These are phyloP conservation scores for Agrostemma githago DNA, from an alignment of 148 eudicot genomes.

Conservation along the genomic window DNA sequence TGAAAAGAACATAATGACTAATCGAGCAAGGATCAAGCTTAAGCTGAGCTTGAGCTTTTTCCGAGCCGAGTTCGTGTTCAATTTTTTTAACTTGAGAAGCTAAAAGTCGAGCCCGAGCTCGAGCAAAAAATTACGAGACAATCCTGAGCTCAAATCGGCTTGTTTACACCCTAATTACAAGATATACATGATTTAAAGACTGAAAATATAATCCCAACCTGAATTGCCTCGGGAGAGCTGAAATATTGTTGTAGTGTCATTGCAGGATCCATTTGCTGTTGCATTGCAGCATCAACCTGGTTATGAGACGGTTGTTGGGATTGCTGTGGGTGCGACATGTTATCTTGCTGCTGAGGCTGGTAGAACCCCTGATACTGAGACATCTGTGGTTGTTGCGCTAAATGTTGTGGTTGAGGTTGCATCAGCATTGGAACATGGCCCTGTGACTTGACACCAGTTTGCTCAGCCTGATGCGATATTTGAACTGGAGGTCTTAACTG, in stretches of 20 bases:
- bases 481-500: constrained; percentile 59
- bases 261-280: constrained; percentile 58
- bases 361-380: constrained; percentile 59
- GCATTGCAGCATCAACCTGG: constrained; percentile 42
- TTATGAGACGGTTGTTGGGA: constrained; percentile 36
- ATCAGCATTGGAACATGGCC: constrained; percentile 54
- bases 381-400: constrained; percentile 57
- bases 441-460: constrained; percentile 44
- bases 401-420: constrained; percentile 49
- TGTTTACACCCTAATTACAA: neutral
- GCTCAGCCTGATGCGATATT: constrained; percentile 50
- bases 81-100: too few relatives aligned
- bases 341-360: constrained; percentile 57
- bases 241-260: constrained; percentile 78
- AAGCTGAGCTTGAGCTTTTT: too few relatives aligned
- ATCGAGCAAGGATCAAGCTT: too few relatives aligned
- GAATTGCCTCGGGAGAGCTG: constrained; percentile 93
- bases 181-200: neutral
- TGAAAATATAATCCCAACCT: constrained; percentile 37
- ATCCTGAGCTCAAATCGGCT: too few relatives aligned
- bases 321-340: constrained; percentile 36
- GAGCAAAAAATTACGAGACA: too few relatives aligned
- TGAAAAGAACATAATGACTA: too few relatives aligned
- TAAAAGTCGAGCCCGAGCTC: too few relatives aligned
- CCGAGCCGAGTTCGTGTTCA: too few relatives aligned